phyloP scores from a whole-genome alignment of 2,329 filamentous ascomycete genomes.

The Stachybotrys chartarum region DNA sequence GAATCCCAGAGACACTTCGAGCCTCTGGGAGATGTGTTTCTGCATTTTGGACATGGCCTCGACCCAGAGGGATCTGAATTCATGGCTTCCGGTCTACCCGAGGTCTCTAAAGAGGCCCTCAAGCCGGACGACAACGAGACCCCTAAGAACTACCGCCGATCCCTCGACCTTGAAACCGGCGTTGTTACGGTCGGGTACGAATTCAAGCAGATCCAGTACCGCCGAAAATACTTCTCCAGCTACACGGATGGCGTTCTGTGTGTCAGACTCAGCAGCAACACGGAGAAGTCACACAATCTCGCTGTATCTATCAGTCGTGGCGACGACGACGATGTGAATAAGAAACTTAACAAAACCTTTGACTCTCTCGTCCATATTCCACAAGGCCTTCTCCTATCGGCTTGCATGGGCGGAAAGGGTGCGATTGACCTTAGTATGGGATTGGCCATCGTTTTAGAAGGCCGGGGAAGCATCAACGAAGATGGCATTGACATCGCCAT shows the following conservation, averaged over 20 bases:
- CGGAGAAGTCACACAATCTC: slow-evolving; percentile 11
- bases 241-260: slow-evolving; percentile 32
- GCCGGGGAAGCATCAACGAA: slow-evolving; percentile 1
- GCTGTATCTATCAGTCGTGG: slow-evolving; percentile 14
- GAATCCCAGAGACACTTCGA: slow-evolving; percentile 19
- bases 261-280: slow-evolving; percentile 14
- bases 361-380: slow-evolving; percentile 16
- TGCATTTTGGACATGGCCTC: slow-evolving; percentile 28
- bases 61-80: slow-evolving; percentile 8
- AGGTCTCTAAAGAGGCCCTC: not conserved
- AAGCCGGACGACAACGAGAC: slow-evolving; percentile 2
- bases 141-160: slow-evolving; percentile 24
- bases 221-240: slow-evolving; percentile 33
- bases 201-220: slow-evolving; percentile 18
- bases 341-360: slow-evolving; percentile 11
- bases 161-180: slow-evolving; percentile 29
- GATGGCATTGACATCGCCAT: slow-evolving; percentile 4
- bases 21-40: slow-evolving; percentile 23
- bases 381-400: slow-evolving; percentile 7
- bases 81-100: not conserved
- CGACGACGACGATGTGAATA: slow-evolving; percentile 13
- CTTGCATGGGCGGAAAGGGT: slow-evolving; percentile 8
- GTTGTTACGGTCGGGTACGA: slow-evolving; percentile 28
- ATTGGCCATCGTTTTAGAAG: slow-evolving; percentile 1
- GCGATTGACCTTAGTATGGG: slow-evolving; percentile 1